Conservation (phyloP, 805 yeast species). For the Teunomyces pallodes region DNA sequence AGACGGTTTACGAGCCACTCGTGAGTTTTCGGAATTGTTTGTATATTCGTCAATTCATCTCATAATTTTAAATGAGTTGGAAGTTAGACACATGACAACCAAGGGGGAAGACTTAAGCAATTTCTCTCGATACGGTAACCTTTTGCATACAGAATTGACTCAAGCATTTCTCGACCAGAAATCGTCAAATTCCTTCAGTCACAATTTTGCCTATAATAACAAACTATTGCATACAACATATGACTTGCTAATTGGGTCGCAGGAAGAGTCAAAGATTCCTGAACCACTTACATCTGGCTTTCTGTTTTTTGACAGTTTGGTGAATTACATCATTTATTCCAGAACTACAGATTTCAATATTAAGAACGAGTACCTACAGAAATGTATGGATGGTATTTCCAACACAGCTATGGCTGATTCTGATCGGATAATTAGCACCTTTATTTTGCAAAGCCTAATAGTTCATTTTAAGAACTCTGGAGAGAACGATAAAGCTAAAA, state of each 20-base stretch:
- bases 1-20: conserved; percentile 15
- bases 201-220: conserved; percentile 15
- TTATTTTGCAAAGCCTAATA: conserved; percentile 16
- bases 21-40: conserved; percentile 26
- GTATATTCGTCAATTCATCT: conserved; percentile 30
- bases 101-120: conserved; percentile 5
- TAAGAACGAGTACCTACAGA: conserved; percentile 13
- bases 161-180: conserved; percentile 11
- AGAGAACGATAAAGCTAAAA: conserved; percentile 17
- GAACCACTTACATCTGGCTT: conserved; percentile 4
- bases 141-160: conserved; percentile 14
- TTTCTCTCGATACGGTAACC: conserved; percentile 10
- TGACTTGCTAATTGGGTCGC: conserved; percentile 7
- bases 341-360: conserved; percentile 13
- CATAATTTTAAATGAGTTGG: conserved; percentile 23
- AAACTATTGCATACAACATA: conserved; percentile 14
- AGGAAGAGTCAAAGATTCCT: background rate
- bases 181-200: conserved; percentile 16
- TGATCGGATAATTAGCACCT: conserved; percentile 18
- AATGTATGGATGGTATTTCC: conserved; percentile 14
- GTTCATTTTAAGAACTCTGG: conserved; percentile 14
- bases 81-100: conserved; percentile 8
- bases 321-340: conserved; percentile 14
- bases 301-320: conserved; percentile 17
- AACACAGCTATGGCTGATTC: conserved; percentile 13